Conservation (phyloP, 192 early-diverging fungal species). For the Lobulomyces angularis region DNA sequence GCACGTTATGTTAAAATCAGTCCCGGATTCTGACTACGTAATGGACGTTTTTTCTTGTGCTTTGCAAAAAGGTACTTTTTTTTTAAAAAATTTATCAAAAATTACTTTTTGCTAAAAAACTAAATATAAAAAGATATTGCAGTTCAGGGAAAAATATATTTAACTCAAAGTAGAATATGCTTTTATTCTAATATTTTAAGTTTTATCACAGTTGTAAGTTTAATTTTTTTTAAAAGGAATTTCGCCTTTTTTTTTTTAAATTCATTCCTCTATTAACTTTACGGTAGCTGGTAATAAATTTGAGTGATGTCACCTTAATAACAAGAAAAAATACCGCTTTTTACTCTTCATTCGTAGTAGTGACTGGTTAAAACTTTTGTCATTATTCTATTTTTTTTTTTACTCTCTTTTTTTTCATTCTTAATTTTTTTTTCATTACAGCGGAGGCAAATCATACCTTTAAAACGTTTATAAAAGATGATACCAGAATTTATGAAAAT, state of each 20-base stretch:
- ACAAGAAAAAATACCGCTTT: slow-evolving; percentile 10
- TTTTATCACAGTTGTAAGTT: slow-evolving; percentile 40
- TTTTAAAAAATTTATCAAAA: slow-evolving; percentile 5
- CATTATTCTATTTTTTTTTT: no score
- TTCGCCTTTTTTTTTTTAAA: slow-evolving; percentile 1
- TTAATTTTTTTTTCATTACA: slow-evolving; percentile 1
- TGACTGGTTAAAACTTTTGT: no score
- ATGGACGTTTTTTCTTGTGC: slow-evolving; percentile 21
- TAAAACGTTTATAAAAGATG: slow-evolving; percentile 27
- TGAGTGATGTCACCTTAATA: slow-evolving; percentile 30
- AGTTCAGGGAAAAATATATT: slow-evolving; percentile 35
- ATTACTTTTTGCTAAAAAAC: no score
- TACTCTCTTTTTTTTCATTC: no score
- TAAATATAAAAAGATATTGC: slow-evolving; percentile 21
- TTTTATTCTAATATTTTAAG: slow-evolving; percentile 53
- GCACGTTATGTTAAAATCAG: slow-evolving; percentile 25
- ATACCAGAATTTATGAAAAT: slow-evolving; percentile 7
- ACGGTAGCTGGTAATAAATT: slow-evolving; percentile 23
- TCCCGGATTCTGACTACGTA: slow-evolving; percentile 23
- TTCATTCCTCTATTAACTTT: neutral
- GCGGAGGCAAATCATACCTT: slow-evolving; percentile 13
- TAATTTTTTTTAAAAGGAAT: neutral
- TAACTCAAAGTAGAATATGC: slow-evolving; percentile 49
- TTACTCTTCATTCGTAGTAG: slow-evolving; percentile 20
- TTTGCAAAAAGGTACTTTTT: no score